Evolutionary conservation across 2,329 filamentous ascomycete species (phyloP).

Genomic region (Xylariaceae sp.): DNA sequence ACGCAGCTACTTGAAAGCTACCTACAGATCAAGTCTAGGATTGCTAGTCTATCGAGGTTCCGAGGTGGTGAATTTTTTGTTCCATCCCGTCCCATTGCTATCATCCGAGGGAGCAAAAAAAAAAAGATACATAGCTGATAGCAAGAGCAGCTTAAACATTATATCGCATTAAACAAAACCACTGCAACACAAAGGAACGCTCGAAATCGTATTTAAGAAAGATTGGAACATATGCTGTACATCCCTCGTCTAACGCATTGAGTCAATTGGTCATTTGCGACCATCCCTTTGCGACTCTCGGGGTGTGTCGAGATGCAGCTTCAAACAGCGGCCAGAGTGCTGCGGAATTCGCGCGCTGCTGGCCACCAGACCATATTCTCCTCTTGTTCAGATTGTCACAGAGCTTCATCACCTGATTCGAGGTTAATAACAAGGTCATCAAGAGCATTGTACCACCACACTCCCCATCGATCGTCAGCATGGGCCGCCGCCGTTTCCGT

Average conservation of each 20-base stretch:
- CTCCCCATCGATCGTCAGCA: slow-evolving; percentile 52
- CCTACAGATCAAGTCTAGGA: no score
- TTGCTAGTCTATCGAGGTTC: no score
- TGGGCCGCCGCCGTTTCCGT: slow-evolving; percentile 72
- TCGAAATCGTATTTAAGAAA: no score
- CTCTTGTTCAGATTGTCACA: slow-evolving; percentile 38
- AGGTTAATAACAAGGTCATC: slow-evolving; percentile 33
- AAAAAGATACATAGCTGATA: no score
- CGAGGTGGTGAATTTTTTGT: no score
- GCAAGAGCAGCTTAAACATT: no score
- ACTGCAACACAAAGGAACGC: no score
- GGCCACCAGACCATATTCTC: slow-evolving; percentile 34
- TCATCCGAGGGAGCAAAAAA: no score
- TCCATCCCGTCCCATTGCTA: no score
- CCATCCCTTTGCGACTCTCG: slow-evolving; percentile 13
- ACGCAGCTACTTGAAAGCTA: no score
- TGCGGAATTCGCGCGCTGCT: slow-evolving; percentile 39
- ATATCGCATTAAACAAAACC: no score
- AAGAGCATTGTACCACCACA: slow-evolving; percentile 42
- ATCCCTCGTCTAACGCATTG: slow-evolving; percentile 11
- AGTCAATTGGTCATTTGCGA: slow-evolving; percentile 31
- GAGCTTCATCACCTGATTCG: slow-evolving; percentile 29
- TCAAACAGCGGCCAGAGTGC: slow-evolving; percentile 49
- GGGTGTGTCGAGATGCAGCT: slow-evolving; percentile 45
- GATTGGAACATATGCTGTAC: no score